These are phyloP conservation scores for Cyclotella sp. DNA, from an alignment of 108 stramenopile species.

Conservation along the genomic window DNA sequence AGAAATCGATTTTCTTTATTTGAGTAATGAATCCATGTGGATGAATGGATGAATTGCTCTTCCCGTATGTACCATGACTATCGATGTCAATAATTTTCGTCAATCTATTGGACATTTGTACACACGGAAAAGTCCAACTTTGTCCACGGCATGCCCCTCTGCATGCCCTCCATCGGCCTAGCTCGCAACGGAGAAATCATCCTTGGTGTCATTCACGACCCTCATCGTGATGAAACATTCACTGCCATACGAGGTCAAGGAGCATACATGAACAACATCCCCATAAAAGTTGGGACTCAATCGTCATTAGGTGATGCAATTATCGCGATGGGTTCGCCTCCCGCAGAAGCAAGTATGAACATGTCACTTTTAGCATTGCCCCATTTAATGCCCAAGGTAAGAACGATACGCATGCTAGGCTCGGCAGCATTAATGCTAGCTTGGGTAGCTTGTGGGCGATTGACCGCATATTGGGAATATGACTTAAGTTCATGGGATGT, in stretches of 20 bases:
- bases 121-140: slow-evolving; percentile 64
- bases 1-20: not conserved
- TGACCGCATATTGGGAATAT: slow-evolving; percentile 78
- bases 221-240: slow-evolving; percentile 83
- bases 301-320: slow-evolving; percentile 59
- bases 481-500: slow-evolving; percentile 93
- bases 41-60: not conserved
- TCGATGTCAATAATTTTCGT: not conserved
- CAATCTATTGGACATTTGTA: slow-evolving; percentile 44
- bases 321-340: slow-evolving; percentile 83
- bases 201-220: slow-evolving; percentile 89
- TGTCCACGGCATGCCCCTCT: slow-evolving; percentile 83
- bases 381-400: slow-evolving; percentile 73
- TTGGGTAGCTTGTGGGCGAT: slow-evolving; percentile 87
- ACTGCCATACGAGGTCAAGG: slow-evolving; percentile 76
- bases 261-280: slow-evolving; percentile 74
- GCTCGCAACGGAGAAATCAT: slow-evolving; percentile 75
- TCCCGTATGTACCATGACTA: not conserved
- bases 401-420: slow-evolving; percentile 85
- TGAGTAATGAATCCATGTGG: no score
- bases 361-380: slow-evolving; percentile 67
- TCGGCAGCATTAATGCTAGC: slow-evolving; percentile 87
- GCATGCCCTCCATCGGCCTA: slow-evolving; percentile 82
- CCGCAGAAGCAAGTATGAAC: slow-evolving; percentile 62
- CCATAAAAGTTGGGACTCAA: slow-evolving; percentile 33